Base-by-base conservation (phyloP, 2,329 filamentous ascomycete species). In the Thelonectria olida region DNA sequence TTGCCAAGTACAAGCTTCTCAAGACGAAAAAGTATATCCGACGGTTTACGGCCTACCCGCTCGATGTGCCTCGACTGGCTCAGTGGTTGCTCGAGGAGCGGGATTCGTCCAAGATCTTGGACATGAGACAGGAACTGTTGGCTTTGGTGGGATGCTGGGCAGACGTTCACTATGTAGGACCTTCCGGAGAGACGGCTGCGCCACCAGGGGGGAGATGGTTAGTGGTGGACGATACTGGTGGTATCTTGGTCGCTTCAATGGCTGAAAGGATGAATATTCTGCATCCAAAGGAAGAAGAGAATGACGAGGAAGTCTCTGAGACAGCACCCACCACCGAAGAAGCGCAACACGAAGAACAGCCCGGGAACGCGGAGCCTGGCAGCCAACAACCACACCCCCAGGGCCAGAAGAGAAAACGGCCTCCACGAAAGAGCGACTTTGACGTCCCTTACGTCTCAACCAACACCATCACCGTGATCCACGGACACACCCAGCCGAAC, bases 1-100 rank as follows among this genome's bases (percentile, higher is more conserved):
- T 97, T 59, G 94, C 95, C 42, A 99, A 99, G 77, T 99, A 99
- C 79, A 97, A 96, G 72, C 82, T 98, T 17, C 84, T 97, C 45
- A 99, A 99, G 81, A 91, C 92, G 66, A 94, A 90, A 75, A 99
- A 99, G 78, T 98, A 97, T 75, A 85, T 98, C 65, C 90, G 91
- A 71, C 85, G 93, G 12, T 98, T 99, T 73, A 92, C 91, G 0
- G 87, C 96, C 2, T 77, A 97, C 52, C 95, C 95, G 0, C 80
- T 98, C 68, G 93, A 97, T 72, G 88, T 96, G 13, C 84, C 89
- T 0, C 84, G 88, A 65, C 81, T 98, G 63, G 88, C 89, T 19
- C 87, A 93, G 67, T 96, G 91, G 82, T 83, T 95, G 72, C 79
- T 97, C 50, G 84, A 90, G 58, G 92, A 96, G 70, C 92, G 91